Base-by-base conservation (phyloP, 495 filamentous ascomycete species). In the Penicillium flavigenum region DNA sequence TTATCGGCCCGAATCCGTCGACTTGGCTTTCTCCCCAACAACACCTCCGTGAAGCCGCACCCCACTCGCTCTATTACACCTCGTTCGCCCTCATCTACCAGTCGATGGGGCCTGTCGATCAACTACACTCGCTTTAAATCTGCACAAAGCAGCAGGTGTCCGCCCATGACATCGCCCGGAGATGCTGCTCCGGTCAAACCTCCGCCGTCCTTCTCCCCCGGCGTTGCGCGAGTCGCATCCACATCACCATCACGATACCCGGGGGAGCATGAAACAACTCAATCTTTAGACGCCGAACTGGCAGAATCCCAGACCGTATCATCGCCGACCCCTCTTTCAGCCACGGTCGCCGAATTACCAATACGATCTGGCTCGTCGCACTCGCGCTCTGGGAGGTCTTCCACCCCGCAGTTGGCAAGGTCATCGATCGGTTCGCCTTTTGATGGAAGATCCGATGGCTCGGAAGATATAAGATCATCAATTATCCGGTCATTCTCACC, bases 401-500 rank as follows among this genome's bases (percentile, higher is more conserved):
- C 85, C 11, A 85, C 84, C 46, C 79, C 78, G 34, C 79, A 79
- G 55, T 69, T 82, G 61, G 75, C 76, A 20, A 78, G 81, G 24
- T 83, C 87, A 4, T 83, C 87, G 9, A 79, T 79, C 71, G 59
- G 79, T 66, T 70, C 81, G 67, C 68, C 81, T 58, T 51, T 76
- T 41, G 64, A 83, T 72, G 57, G 78, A 66, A 57, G 78, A 66
- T 57, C 78, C 58, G 73, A 83, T 73, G 56, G 74, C 63, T 61
- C 73, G n/a, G 77, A 83, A 36, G 89, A 93, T 64, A 82, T 86
- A 26, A 79, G 89, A 31, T 85, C 86, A 54, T 75, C 94, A 2
- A 88, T 98, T 31, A 79, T 90, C 19, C 86, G 86, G 32, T 86
- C 91, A 7, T 96, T 96, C 63, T 89, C 91, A 2, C 95, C 94